Conservation (phyloP, 768 basidiomycete genomes). For the Russula foetens region DNA sequence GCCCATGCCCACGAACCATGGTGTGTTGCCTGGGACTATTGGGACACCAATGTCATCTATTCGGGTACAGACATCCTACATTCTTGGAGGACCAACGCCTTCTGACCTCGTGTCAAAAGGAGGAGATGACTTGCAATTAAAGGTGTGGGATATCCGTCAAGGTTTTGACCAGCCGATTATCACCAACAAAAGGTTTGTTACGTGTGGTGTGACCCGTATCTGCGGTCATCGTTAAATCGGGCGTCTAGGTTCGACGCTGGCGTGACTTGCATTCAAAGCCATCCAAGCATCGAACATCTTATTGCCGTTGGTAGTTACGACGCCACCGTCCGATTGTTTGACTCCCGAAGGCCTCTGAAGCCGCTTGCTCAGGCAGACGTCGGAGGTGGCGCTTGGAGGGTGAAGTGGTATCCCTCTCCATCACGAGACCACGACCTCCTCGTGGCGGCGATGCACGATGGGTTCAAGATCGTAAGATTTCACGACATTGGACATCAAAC, state of each 20-base stretch:
- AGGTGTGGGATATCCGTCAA: slow-evolving; percentile 82
- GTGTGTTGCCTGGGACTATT: slow-evolving; percentile 88
- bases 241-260: slow-evolving; percentile 77
- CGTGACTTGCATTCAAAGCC: slow-evolving; percentile 82
- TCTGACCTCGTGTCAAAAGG: slow-evolving; percentile 39
- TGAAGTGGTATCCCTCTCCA: slow-evolving; percentile 86
- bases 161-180: slow-evolving; percentile 52
- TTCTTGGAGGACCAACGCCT: neutral
- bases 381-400: slow-evolving; percentile 92
- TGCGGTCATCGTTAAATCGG: neutral
- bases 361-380: slow-evolving; percentile 57
- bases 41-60: slow-evolving; percentile 72
- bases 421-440: slow-evolving; percentile 66
- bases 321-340: slow-evolving; percentile 70
- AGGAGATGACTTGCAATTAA: slow-evolving; percentile 86
- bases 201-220: neutral
- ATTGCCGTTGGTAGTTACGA: slow-evolving; percentile 95
- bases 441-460: slow-evolving; percentile 97
- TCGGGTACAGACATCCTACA: slow-evolving; percentile 47
- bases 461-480: slow-evolving; percentile 77
- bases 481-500: slow-evolving; percentile 14
- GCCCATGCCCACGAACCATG: slow-evolving; percentile 95
- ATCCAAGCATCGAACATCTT: slow-evolving; percentile 71
- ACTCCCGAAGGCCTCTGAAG: slow-evolving; percentile 55
- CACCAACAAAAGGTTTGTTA: slow-evolving; percentile 57